These are phyloP conservation scores for Dujonia santamariae DNA, from an alignment of 1,139 yeast genomes.

Conservation along the genomic window DNA sequence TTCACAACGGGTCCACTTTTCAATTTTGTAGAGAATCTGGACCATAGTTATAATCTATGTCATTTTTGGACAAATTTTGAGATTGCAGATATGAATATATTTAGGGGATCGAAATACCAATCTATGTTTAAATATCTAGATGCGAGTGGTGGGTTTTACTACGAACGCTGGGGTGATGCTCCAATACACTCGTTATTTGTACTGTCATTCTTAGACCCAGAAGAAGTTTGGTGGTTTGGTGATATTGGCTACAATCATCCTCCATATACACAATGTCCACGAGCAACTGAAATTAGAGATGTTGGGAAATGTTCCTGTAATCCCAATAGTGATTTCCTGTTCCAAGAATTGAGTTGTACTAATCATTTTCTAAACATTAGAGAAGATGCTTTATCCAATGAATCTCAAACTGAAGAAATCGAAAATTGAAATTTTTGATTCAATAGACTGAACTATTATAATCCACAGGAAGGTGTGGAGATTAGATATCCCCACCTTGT, in stretches of 20 bases:
- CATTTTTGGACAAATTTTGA: constrained; percentile 42
- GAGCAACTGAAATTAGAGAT: constrained; percentile 13
- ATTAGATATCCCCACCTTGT: no score
- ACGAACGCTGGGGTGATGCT: constrained; percentile 45
- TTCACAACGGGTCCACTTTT: constrained; percentile 14
- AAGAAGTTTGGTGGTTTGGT: constrained; percentile 29
- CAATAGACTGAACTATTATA: no score
- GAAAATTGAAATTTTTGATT: no score
- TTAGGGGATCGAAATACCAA: constrained; percentile 19
- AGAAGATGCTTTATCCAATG: no score
- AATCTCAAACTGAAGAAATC: no score
- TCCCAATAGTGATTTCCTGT: constrained; percentile 29
- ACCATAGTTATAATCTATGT: constrained; percentile 30
- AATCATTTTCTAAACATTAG: constrained; percentile 20
- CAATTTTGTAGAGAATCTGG: constrained; percentile 17
- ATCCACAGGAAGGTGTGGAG: no score
- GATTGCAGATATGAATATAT: constrained; percentile 29
- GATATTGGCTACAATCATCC: constrained; percentile 34
- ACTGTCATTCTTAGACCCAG: constrained; percentile 19
- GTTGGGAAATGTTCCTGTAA: constrained; percentile 28
- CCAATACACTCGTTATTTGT: constrained; percentile 34
- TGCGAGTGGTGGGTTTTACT: constrained; percentile 32
- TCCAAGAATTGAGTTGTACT: constrained; percentile 29
- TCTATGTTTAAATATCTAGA: constrained; percentile 27
- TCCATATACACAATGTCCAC: constrained; percentile 36